Conservation (phyloP, 1,284 basidiomycete genomes). For the Agaricales sp. region DNA sequence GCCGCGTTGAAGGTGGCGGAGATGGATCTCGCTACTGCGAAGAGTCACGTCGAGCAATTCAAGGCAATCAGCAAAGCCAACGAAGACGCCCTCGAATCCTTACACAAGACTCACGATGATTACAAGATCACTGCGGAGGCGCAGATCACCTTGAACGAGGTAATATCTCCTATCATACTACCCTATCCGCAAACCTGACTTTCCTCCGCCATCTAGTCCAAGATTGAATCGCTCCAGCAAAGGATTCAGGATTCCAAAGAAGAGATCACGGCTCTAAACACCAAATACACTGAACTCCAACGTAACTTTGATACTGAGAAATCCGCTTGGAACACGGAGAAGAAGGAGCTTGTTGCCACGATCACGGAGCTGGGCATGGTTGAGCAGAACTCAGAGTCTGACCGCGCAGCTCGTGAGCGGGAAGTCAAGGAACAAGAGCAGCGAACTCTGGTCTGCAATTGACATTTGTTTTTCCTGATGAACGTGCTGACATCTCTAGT, state of each 20-base stretch:
- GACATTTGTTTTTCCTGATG: not conserved
- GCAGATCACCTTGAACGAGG: constrained; percentile 53
- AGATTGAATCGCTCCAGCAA: constrained; percentile 54
- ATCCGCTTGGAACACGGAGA: constrained; percentile 63
- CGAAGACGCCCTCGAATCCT: constrained; percentile 62
- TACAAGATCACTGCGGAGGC: constrained; percentile 64
- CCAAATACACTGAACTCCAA: constrained; percentile 48
- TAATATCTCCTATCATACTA: constrained; percentile 28
- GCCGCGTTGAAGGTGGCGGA: constrained; percentile 66
- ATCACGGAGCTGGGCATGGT: constrained; percentile 68
- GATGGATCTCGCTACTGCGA: constrained; percentile 61
- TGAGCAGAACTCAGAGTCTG: constrained; percentile 53
- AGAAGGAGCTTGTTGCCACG: constrained; percentile 68
- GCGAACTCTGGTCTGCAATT: constrained; percentile 48
- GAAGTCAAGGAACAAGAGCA: constrained; percentile 59
- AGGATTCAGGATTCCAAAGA: constrained; percentile 45
- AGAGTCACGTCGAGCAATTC: constrained; percentile 72
- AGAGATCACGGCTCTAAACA: constrained; percentile 42
- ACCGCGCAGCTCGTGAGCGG: constrained; percentile 51
- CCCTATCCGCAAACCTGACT: constrained; percentile 3
- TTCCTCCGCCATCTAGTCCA: constrained; percentile 40
- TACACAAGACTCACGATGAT: constrained; percentile 70
- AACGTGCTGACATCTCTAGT: constrained; percentile 5
- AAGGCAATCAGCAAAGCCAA: constrained; percentile 76
- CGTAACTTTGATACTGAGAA: constrained; percentile 59